These are phyloP conservation scores for Candida stauntonica DNA, from an alignment of 805 yeast species.

Conservation along the genomic window DNA sequence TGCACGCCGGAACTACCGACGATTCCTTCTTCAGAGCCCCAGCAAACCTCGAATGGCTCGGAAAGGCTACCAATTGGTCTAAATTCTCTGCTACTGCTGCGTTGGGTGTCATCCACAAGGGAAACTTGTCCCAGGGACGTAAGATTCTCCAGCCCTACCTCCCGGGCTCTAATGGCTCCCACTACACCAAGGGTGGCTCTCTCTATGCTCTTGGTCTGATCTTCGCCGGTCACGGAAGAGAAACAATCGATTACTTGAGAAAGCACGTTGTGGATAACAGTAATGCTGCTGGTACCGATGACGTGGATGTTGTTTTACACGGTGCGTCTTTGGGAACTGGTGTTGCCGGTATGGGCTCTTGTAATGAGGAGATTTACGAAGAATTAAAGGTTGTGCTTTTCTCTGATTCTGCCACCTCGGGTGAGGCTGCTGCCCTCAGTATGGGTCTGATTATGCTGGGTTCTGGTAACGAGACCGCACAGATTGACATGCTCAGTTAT, in stretches of 20 bases:
- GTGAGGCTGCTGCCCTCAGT: conserved; percentile 93
- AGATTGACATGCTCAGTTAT: conserved; percentile 78
- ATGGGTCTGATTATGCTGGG: conserved; percentile 97
- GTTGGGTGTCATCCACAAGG: conserved; percentile 93
- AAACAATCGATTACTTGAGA: conserved; percentile 74
- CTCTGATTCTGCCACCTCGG: conserved; percentile 88
- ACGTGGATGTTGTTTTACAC: conserved; percentile 79
- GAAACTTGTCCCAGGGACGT: conserved; percentile 88
- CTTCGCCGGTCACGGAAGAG: conserved; percentile 94
- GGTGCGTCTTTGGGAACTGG: conserved; percentile 96
- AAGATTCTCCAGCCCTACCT: conserved; percentile 84
- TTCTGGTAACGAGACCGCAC: conserved; percentile 65
- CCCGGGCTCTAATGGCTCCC: conserved; percentile 75
- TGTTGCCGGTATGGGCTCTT: conserved; percentile 94
- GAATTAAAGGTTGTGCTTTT: conserved; percentile 79
- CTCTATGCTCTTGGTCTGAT: conserved; percentile 89
- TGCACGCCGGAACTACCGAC: conserved; percentile 95
- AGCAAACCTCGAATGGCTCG: conserved; percentile 85
- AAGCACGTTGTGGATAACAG: conserved; percentile 63
- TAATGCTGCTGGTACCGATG: conserved; percentile 57
- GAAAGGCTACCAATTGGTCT: conserved; percentile 98
- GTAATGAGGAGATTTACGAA: conserved; percentile 68
- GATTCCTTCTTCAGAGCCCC: conserved; percentile 79
- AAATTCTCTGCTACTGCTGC: conserved; percentile 98
- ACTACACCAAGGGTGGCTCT: conserved; percentile 94